Conservation (phyloP, 352 stramenopile species). For the Phytophthora tubulina region DNA sequence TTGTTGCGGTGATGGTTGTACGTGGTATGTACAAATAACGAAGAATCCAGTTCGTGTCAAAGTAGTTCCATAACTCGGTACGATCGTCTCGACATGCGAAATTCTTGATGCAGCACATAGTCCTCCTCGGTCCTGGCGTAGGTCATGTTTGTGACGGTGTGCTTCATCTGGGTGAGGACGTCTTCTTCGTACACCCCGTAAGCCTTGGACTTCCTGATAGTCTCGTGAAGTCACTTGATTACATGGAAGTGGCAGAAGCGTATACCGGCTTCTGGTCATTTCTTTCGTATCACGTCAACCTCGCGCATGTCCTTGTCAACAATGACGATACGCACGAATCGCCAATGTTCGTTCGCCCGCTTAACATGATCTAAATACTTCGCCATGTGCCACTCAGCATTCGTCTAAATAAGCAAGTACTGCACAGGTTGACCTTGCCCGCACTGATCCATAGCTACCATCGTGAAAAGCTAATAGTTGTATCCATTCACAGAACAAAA, state of each 20-base stretch:
- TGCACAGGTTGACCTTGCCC: conserved; percentile 12
- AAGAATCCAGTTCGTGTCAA: conserved; percentile 7
- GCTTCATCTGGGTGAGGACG: conserved; percentile 9
- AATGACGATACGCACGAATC: conserved; percentile 8
- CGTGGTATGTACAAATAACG: no score
- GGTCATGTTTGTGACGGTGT: conserved; percentile 17
- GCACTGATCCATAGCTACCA: conserved; percentile 18
- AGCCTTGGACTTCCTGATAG: conserved; percentile 1
- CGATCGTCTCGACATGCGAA: neutral
- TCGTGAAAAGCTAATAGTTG: no score
- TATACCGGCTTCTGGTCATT: neutral
- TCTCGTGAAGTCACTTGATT: conserved; percentile 1
- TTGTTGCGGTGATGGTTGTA: no score
- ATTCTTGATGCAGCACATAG: conserved; percentile 12
- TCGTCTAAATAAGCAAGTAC: conserved; percentile 22
- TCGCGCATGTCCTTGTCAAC: no score
- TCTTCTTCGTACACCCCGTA: conserved; percentile 10
- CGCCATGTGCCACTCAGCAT: conserved; percentile 4
- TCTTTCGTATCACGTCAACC: conserved; percentile 5
- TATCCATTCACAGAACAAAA: no score
- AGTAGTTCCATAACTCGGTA: conserved; percentile 1
- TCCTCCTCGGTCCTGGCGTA: conserved; percentile 1
- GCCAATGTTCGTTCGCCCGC: conserved; percentile 6
- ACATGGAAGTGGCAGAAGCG: conserved; percentile 7
- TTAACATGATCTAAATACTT: conserved; percentile 11